Conservation (phyloP, 495 filamentous ascomycete species). For the Cairneyella variabilis region DNA sequence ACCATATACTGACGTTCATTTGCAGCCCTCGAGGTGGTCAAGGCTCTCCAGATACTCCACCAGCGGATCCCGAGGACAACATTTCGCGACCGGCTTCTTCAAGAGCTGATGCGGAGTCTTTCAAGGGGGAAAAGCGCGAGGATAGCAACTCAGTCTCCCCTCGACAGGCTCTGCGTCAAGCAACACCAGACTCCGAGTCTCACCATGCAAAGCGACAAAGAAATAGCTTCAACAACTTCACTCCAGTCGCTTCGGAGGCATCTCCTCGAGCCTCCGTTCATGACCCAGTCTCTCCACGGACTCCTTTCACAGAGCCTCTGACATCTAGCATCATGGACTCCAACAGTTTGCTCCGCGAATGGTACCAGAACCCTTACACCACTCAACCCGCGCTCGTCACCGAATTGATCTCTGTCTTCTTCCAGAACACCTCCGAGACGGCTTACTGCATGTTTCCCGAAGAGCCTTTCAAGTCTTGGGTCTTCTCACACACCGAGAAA, state of each 20-base stretch:
- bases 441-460: constrained; percentile 57
- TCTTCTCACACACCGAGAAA: constrained; percentile 45
- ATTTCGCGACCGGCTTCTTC: constrained; percentile 20
- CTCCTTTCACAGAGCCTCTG: constrained; percentile 33
- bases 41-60: constrained; percentile 45
- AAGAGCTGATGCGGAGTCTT: constrained; percentile 19
- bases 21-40: constrained; percentile 51
- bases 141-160: constrained; percentile 22
- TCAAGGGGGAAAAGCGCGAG: constrained; percentile 19
- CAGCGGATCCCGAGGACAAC: constrained; percentile 42
- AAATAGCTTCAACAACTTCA: constrained; percentile 24
- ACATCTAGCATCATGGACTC: constrained; percentile 17
- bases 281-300: constrained; percentile 35
- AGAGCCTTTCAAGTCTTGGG: constrained; percentile 30
- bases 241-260: constrained; percentile 26
- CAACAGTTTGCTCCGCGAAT: constrained; percentile 50
- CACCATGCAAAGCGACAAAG: constrained; percentile 23
- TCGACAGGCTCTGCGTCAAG: constrained; percentile 15
- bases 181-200: constrained; percentile 16
- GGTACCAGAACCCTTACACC: constrained; percentile 63
- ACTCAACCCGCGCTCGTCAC: constrained; percentile 33
- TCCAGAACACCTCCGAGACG: constrained; percentile 47
- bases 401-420: constrained; percentile 53
- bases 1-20: background rate
- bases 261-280: constrained; percentile 26